phyloP scores from a whole-genome alignment of 805 yeast genomes.

The Starmerella scarabaei region DNA sequence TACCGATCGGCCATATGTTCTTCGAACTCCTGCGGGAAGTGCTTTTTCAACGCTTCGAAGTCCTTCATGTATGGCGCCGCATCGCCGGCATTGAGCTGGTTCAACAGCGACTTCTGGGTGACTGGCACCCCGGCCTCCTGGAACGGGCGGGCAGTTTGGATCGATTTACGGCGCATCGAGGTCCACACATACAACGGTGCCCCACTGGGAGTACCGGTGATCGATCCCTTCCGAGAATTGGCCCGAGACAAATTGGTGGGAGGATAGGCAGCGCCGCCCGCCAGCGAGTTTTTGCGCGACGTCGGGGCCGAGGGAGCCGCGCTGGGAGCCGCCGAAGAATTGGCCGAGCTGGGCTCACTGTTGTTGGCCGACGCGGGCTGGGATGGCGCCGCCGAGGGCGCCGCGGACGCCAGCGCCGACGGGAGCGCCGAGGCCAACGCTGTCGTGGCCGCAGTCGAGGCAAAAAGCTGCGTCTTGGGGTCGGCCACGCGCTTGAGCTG shows the following conservation, averaged over 20 bases:
- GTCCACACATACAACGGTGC: constrained; percentile 73
- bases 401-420: constrained; percentile 10
- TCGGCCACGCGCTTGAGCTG: constrained; percentile 17
- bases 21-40: constrained; percentile 57
- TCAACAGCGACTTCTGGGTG: constrained; percentile 66
- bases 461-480: constrained; percentile 13
- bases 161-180: constrained; percentile 73
- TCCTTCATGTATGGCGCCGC: constrained; percentile 51
- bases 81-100: constrained; percentile 81
- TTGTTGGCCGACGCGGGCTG: neutral
- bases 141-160: constrained; percentile 64
- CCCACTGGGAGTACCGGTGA: constrained; percentile 12
- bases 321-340: constrained; percentile 3
- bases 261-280: too few species aligned
- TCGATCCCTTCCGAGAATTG: constrained; percentile 1
- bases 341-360: neutral
- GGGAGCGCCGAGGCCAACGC: constrained; percentile 11
- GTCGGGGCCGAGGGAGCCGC: constrained; percentile 1
- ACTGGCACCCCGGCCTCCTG: constrained; percentile 48
- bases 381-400: constrained; percentile 6
- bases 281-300: constrained; percentile 6
- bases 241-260: neutral
- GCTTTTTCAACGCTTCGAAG: constrained; percentile 39
- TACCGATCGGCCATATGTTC: constrained; percentile 68
- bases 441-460: constrained; percentile 6